Percentiles rank a stretch among this genome's conserved stretches.
Conservation (phyloP, 208 protist genomes). For the Trypanosoma lewisi region DNA sequence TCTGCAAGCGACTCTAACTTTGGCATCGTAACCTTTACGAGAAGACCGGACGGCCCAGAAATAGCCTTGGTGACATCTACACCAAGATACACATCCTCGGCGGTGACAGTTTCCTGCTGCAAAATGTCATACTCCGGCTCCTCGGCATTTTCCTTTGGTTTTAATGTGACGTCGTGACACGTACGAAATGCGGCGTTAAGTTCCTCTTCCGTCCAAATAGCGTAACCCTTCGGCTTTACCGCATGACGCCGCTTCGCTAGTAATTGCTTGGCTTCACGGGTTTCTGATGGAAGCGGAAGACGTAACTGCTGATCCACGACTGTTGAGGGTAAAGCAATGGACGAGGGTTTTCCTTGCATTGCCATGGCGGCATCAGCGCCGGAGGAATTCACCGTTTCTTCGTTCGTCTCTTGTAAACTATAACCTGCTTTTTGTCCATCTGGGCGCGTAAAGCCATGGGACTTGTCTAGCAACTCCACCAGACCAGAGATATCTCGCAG, state of each 20-base stretch:
- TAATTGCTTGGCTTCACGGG: slow-evolving; percentile 41
- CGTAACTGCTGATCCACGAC: slow-evolving; percentile 75
- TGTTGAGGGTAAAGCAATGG: slow-evolving; percentile 66
- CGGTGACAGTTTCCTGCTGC: slow-evolving; percentile 72
- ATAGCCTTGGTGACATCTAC: slow-evolving; percentile 63
- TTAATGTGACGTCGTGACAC: slow-evolving; percentile 19
- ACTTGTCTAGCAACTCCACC: slow-evolving; percentile 72
- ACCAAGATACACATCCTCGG: slow-evolving; percentile 85
- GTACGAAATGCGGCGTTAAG: slow-evolving; percentile 32
- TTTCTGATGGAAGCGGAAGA: slow-evolving; percentile 67
- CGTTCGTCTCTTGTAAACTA: slow-evolving; percentile 41
- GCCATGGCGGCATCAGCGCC: not conserved
- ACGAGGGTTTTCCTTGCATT: slow-evolving; percentile 27
- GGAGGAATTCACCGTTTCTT: not conserved
- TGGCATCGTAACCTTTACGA: slow-evolving; percentile 76
- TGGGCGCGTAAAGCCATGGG: slow-evolving; percentile 61
- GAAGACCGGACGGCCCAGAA: slow-evolving; percentile 45
- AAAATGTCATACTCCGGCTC: slow-evolving; percentile 74
- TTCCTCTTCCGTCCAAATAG: slow-evolving; percentile 84
- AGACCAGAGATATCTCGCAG: slow-evolving; percentile 52
- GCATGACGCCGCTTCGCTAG: slow-evolving; percentile 14
- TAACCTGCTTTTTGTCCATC: slow-evolving; percentile 66
- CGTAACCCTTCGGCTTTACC: slow-evolving; percentile 47
- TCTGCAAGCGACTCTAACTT: slow-evolving; percentile 32
- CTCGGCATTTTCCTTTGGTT: slow-evolving; percentile 20